These are phyloP conservation scores for Termitomyces sp. DNA, from an alignment of 768 basidiomycete genomes.

Conservation along the genomic window DNA sequence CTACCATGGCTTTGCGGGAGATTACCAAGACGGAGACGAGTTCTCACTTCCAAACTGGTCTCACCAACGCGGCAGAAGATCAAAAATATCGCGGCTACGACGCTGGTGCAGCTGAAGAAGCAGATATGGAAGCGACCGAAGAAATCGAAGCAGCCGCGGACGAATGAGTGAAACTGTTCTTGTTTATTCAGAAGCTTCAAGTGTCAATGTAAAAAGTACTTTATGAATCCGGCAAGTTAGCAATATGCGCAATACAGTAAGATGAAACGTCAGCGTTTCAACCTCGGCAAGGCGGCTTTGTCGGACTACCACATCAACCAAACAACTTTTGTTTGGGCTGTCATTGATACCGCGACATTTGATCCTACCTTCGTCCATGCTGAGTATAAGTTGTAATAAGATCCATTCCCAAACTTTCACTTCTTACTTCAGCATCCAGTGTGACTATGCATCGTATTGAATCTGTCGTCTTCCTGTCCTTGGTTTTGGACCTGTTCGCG, in stretches of 20 bases:
- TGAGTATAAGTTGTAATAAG: background rate
- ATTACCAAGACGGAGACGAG: constrained; percentile 95
- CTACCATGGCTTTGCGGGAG: constrained; percentile 96
- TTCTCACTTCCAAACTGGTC: constrained; percentile 79
- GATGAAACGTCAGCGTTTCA: too few relatives aligned
- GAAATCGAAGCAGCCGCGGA: constrained; percentile 12
- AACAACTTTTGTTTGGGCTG: background rate
- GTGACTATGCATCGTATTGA: constrained; percentile 62
- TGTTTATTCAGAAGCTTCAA: background rate
- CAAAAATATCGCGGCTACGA: constrained; percentile 69
- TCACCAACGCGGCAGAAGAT: constrained; percentile 76
- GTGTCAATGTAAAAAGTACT: background rate
- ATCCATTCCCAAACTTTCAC: background rate
- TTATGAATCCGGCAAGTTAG: background rate
- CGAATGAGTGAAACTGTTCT: background rate
- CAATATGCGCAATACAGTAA: too few relatives aligned
- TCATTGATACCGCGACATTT: background rate
- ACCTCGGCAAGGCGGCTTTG: too few relatives aligned
- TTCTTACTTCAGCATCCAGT: background rate
- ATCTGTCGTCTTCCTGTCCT: constrained; percentile 80
- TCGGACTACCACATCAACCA: too few relatives aligned
- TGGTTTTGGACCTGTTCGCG: constrained; percentile 86
- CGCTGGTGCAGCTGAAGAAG: constrained; percentile 25
- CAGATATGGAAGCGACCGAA: constrained; percentile 16
- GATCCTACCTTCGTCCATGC: background rate